Percentiles rank a stretch among this genome's conserved stretches.
Evolutionary conservation across 371 early-diverging fungal species (phyloP).

Genomic region (Amoeboradix gromovi): DNA sequence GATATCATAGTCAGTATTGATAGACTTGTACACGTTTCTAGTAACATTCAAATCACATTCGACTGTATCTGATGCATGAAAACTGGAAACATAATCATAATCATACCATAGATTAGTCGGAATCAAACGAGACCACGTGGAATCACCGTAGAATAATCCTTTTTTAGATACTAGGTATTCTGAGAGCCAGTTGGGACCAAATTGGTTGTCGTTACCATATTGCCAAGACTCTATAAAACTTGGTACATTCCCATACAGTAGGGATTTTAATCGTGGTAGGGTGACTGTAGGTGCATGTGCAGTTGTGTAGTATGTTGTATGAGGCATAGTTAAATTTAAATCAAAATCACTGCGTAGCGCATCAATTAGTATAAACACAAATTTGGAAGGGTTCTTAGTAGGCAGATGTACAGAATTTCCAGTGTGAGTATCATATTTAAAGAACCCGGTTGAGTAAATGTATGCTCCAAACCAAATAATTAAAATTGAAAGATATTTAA

Average conservation of each 20-base stretch:
- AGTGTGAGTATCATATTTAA: background rate
- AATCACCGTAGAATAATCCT: slow-evolving; percentile 12
- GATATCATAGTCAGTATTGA: slow-evolving; percentile 1
- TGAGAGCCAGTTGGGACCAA: background rate
- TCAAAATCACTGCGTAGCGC: slow-evolving; percentile 42
- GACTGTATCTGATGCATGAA: slow-evolving; percentile 20
- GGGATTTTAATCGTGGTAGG: background rate
- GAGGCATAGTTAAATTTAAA: slow-evolving; percentile 9
- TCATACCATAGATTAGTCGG: background rate
- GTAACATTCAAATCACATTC: slow-evolving; percentile 50
- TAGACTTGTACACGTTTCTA: slow-evolving; percentile 7
- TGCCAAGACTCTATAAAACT: slow-evolving; percentile 1
- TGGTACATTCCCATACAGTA: background rate
- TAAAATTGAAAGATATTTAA: background rate
- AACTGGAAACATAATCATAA: background rate
- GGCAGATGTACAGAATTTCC: background rate
- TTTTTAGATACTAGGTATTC: background rate
- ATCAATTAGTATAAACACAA: slow-evolving; percentile 47
- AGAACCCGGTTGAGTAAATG: background rate
- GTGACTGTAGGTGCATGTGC: slow-evolving; percentile 19
- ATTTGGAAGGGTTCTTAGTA: background rate
- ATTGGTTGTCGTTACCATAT: background rate
- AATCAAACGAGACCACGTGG: slow-evolving; percentile 10
- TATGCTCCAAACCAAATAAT: background rate
- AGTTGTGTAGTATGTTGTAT: slow-evolving; percentile 25